Percentiles rank a stretch among this genome's conserved stretches.
phyloP scores from a whole-genome alignment of 805 yeast species.

The Candida ortonii region DNA sequence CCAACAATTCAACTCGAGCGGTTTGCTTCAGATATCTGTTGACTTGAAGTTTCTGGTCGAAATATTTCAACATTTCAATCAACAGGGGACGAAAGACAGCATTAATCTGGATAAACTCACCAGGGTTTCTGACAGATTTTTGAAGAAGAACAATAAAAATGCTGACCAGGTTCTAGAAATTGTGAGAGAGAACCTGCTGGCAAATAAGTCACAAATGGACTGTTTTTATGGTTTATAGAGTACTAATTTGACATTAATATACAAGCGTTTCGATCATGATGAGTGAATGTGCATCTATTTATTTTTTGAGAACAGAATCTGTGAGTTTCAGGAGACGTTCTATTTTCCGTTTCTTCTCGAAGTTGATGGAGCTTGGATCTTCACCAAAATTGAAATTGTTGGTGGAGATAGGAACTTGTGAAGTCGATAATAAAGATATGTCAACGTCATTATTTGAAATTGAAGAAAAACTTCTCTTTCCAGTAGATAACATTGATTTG shows the following conservation, averaged over 20 bases:
- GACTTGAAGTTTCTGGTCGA: constrained; percentile 24
- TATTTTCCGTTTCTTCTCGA: constrained; percentile 16
- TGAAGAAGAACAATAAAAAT: constrained; percentile 19
- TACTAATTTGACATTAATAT: constrained; percentile 8
- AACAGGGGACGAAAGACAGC: constrained; percentile 13
- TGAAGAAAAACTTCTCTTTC: constrained; percentile 2
- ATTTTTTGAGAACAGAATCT: constrained; percentile 23
- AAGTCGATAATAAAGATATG: constrained; percentile 13
- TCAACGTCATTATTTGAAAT: constrained; percentile 5
- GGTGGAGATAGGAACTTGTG: constrained; percentile 6
- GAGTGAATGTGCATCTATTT: too few relatives aligned
- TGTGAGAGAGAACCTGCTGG: constrained; percentile 18
- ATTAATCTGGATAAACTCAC: constrained; percentile 21
- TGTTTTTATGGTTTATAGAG: constrained; percentile 20
- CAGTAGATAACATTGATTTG: constrained; percentile 11
- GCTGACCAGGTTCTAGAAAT: constrained; percentile 16
- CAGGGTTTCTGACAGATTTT: constrained; percentile 20
- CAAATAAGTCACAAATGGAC: constrained; percentile 28
- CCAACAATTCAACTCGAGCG: constrained; percentile 25
- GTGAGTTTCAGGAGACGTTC: constrained; percentile 25
- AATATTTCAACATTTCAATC: constrained; percentile 22
- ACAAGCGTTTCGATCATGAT: too few relatives aligned
- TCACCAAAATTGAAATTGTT: constrained; percentile 13
- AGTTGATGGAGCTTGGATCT: not conserved
- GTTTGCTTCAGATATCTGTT: constrained; percentile 23